Evolutionary conservation across 495 filamentous ascomycete genomes (phyloP), one percentile per base, ranked within the genome.

Genomic region (Podospora conica): DNA sequence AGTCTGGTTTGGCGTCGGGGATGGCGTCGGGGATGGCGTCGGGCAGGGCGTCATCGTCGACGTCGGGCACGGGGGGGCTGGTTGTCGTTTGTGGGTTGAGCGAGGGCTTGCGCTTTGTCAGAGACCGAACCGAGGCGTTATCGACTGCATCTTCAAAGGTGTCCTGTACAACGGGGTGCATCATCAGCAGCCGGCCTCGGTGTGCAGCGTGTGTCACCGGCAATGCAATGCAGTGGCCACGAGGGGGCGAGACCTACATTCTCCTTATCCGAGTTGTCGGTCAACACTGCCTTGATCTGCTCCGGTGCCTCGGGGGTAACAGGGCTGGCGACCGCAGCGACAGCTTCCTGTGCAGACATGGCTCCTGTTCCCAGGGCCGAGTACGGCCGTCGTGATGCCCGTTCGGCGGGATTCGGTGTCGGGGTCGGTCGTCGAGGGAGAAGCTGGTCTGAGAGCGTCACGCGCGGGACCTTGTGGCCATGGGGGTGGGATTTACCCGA

Each of bases 101-200:
- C 67, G 82, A 75, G 54, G 78, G 78, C 80, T 81, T 71, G 84
- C 76, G 74, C 71, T 76, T 80, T 72, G 80, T 83, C 66, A 83
- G 70, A 9, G 81, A 82, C 54, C 81, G 76, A 24, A 80, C 70
- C 53, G 79, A 82, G 59, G 76, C 74, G 18, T 77, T 81, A 76
- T 91, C 90, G 69, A 85, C 79, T 65, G 89, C 89, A 79, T 94
- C 90, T 73, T 92, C 89, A 64, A 92, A 93, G 22, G 86, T 86
- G 65, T 93, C 90, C 90, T 92, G 76, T 57, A 59, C 53, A 69
- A 48, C 59, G 33, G 56, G 23, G 23, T 23, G 20, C 12, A 55
- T 18, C 29, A 21, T 59, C 23, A 61, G 63, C 24, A 22, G 28
- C 33, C 23, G 29, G 58, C 53, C 24, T 55, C 60, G 33, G 58